Evolutionary conservation across 2,329 filamentous ascomycete genomes (phyloP), one percentile per base, ranked within the genome.

Genomic region (Aspergillus awamori): DNA sequence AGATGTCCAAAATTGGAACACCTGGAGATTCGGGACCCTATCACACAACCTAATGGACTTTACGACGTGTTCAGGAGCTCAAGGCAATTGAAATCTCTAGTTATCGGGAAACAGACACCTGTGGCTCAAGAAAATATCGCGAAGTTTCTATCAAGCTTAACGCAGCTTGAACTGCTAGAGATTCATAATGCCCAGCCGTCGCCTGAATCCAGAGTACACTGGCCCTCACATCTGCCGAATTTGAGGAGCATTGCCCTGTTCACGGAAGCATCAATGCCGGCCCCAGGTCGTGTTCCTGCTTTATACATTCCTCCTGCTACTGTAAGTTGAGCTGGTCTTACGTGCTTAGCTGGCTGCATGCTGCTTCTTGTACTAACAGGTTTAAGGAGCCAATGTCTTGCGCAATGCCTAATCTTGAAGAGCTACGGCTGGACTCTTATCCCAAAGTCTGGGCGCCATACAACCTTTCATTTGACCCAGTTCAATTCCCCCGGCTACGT

Each of bases 1-100:
- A 66, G 74, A 52, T 79, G 76, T 51, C 71, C 70, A 3, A 67
- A 69, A n/a, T 43, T 79, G 1, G 70, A 71, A 52, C 63, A 73
- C 57, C 67, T 77, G 15, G 71, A 76, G 8, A 59, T 77, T 5
- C 64, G 65, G 59, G 65, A 63, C 4, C 53, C 60, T 1, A 66
- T 68, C 43, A 57, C 63, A 8, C 56, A 63, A 6, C 55, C 63
- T 8, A 61, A 67, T 15, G 66, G 62, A 0, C 65, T 75, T 26
- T 71, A 70, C 39, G 56, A 66, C 7, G 66, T 70, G 10, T 73
- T 75, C 48, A 69, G 68, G 59, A 53, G 61, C 38, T 70, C 65
- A 52, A 72, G 67, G 20, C 62, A 59, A 3, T 53, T 76, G 3
- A 74, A 68, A 58, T 66, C 52, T 5, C 58, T 76, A 5, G 59